phyloP scores from a whole-genome alignment of 1,284 basidiomycete genomes.

The Polyporus tsugae region DNA sequence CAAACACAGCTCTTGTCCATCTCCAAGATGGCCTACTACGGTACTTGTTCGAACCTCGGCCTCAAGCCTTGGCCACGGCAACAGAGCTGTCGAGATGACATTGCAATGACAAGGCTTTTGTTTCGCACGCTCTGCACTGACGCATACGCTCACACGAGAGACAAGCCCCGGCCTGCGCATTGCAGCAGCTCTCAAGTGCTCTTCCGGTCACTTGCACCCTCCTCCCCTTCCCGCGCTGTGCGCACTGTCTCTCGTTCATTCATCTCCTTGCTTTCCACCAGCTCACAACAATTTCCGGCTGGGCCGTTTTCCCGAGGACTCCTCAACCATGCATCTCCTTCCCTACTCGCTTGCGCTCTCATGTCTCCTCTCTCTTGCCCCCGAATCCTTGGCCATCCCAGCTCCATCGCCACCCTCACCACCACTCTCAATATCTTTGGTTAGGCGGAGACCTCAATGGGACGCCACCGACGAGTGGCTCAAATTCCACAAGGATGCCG shows the following conservation, averaged over 20 bases:
- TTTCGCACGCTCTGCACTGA: neutral
- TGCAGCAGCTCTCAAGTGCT: neutral
- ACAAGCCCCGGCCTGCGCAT: constrained; percentile 2
- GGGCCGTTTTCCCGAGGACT: constrained; percentile 2
- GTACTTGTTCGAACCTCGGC: neutral
- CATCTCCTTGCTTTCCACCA: constrained; percentile 19
- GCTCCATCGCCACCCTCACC: constrained; percentile 16
- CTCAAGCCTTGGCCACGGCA: neutral
- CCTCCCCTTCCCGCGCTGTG: constrained; percentile 31
- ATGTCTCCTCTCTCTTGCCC: constrained; percentile 31
- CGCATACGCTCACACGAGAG: constrained; percentile 10
- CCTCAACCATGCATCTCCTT: constrained; percentile 31
- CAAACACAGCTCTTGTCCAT: neutral
- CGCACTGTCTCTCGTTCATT: constrained; percentile 24
- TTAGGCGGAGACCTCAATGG: constrained; percentile 26
- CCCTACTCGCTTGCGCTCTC: constrained; percentile 36
- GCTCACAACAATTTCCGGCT: constrained; percentile 5
- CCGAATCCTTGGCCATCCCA: constrained; percentile 35
- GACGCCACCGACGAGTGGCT: constrained; percentile 32
- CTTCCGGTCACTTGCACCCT: constrained; percentile 16
- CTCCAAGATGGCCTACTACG: no score
- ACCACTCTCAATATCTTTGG: constrained; percentile 34
- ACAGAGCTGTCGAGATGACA: neutral
- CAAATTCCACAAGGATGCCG: constrained; percentile 33
- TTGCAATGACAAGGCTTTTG: neutral